Evolutionary conservation across 345 rosid genomes (phyloP).

Genomic region (Eucalyptus sp.): DNA sequence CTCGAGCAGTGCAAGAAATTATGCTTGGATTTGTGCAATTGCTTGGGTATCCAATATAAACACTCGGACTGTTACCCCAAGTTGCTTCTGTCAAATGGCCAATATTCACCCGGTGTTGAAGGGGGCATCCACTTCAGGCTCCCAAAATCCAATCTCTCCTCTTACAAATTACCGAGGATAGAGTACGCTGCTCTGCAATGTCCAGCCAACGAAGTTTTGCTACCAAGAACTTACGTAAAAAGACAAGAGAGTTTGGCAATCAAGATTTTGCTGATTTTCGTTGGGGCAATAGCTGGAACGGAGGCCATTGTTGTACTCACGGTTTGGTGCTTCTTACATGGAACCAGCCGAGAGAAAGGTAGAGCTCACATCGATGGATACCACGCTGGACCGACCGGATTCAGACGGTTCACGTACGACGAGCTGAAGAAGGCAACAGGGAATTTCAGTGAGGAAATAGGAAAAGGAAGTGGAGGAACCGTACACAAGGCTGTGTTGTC

Average conservation of each 20-base stretch:
- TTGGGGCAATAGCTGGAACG: too few species aligned
- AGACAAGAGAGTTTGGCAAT: too few species aligned
- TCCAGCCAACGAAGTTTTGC: too few species aligned
- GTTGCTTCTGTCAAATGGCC: background rate
- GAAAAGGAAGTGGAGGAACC: background rate
- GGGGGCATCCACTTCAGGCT: background rate
- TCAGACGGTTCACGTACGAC: background rate
- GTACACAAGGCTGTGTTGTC: background rate
- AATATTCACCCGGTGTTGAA: accelerated
- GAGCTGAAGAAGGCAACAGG: background rate
- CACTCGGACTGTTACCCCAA: accelerated
- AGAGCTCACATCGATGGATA: background rate
- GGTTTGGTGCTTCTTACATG: background rate
- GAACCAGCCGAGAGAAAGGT: background rate
- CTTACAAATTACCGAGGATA: too few species aligned
- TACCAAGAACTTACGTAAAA: too few species aligned
- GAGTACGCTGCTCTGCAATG: too few species aligned
- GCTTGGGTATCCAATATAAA: background rate
- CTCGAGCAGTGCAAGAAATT: background rate
- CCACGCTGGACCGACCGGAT: background rate
- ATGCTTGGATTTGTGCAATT: background rate
- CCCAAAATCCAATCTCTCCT: too few species aligned
- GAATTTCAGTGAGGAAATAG: background rate
- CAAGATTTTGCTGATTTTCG: too few species aligned
- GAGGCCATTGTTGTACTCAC: too few species aligned